Percentiles rank a stretch among this genome's conserved stretches.
These are phyloP conservation scores for Elongisporangium anandrum DNA, from an alignment of 352 stramenopile genomes.

Conservation along the genomic window DNA sequence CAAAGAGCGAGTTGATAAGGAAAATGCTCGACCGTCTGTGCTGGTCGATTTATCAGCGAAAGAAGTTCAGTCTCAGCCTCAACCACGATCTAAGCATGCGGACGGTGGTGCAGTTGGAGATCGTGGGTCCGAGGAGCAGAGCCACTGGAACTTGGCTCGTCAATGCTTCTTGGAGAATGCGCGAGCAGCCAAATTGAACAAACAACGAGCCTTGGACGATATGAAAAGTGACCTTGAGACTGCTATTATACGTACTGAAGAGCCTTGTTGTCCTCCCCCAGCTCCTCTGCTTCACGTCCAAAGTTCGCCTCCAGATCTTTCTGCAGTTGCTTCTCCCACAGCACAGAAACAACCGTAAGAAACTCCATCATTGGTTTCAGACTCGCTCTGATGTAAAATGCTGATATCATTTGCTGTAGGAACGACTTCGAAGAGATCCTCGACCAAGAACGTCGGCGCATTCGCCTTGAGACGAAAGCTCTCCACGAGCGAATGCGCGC, in stretches of 20 bases:
- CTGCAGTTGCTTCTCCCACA: background rate
- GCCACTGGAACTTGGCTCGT: conserved; percentile 3
- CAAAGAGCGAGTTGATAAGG: conserved; percentile 46
- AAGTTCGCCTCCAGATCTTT: background rate
- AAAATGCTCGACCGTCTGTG: conserved; percentile 18
- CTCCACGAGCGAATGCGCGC: conserved; percentile 55
- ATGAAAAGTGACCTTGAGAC: conserved; percentile 1
- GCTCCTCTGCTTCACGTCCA: background rate
- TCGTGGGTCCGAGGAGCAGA: background rate
- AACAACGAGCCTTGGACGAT: conserved; percentile 17
- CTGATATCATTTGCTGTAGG: conserved; percentile 1
- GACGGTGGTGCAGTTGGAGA: background rate
- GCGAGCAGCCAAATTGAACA: conserved; percentile 19
- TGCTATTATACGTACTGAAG: background rate
- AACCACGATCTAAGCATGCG: background rate
- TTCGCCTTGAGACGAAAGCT: conserved; percentile 45
- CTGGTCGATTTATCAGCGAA: conserved; percentile 20
- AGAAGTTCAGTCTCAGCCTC: background rate
- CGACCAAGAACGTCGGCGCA: conserved; percentile 28
- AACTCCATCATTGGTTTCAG: conserved; percentile 3
- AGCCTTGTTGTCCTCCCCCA: background rate
- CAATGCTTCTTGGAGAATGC: conserved; percentile 21
- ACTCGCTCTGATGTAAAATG: background rate
- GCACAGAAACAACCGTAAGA: background rate
- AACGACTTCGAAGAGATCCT: conserved; percentile 38